Evolutionary conservation across 2,329 filamentous ascomycete genomes (phyloP).

Genomic region (Ambrosiella beaveri): DNA sequence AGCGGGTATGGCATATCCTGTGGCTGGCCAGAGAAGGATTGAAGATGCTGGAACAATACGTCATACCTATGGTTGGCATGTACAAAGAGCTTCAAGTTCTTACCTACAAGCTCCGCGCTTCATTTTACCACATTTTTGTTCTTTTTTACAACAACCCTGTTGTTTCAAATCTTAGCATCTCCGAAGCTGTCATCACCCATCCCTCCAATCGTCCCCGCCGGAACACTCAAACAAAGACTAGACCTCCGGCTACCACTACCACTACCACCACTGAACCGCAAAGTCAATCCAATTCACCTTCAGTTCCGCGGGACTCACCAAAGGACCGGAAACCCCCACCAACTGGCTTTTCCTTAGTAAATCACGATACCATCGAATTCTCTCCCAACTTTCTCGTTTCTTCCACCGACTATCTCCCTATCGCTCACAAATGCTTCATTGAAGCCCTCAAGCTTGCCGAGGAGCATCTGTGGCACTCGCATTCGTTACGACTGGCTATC

Average conservation of each 20-base stretch:
- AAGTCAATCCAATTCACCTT: slow-evolving; percentile 32
- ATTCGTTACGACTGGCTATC: slow-evolving; percentile 74
- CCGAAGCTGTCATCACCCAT: slow-evolving; percentile 21
- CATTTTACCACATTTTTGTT: slow-evolving; percentile 92
- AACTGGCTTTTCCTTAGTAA: slow-evolving; percentile 32
- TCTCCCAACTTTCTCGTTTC: slow-evolving; percentile 53
- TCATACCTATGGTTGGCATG: slow-evolving; percentile 66
- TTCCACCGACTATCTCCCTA: slow-evolving; percentile 61
- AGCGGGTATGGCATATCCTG: slow-evolving; percentile 75
- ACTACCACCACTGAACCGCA: slow-evolving; percentile 22
- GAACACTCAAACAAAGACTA: neutral
- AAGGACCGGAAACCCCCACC: slow-evolving; percentile 39
- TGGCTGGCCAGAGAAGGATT: slow-evolving; percentile 90
- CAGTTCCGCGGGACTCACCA: slow-evolving; percentile 24
- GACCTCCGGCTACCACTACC: slow-evolving; percentile 16
- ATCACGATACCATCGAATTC: slow-evolving; percentile 17
- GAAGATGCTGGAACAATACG: slow-evolving; percentile 69
- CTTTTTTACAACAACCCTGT: slow-evolving; percentile 85
- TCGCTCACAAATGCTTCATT: slow-evolving; percentile 65
- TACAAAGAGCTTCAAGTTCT: slow-evolving; percentile 76
- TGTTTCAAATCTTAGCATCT: slow-evolving; percentile 43
- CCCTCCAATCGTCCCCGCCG: slow-evolving; percentile 18
- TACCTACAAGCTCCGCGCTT: slow-evolving; percentile 78
- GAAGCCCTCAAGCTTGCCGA: slow-evolving; percentile 62
- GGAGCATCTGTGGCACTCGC: slow-evolving; percentile 62